Evolutionary conservation across 148 eudicot species (phyloP).

Genomic region (Dysphania ambrosioides): DNA sequence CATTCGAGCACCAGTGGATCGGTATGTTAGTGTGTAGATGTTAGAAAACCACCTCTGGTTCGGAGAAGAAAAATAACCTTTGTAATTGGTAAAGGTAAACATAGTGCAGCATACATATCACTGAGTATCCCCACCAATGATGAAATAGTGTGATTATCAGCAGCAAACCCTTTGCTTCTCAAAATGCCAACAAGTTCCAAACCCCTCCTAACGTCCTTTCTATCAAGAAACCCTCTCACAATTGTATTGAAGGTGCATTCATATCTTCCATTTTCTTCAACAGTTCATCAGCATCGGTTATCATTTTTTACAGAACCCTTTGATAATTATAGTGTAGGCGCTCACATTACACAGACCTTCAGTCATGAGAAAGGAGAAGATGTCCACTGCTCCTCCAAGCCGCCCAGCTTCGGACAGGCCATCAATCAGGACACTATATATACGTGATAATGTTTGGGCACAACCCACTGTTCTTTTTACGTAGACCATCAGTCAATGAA

Average conservation of each 20-base stretch:
- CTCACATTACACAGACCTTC: conserved; percentile 15
- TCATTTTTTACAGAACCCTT: conserved; percentile 20
- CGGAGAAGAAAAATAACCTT: no score
- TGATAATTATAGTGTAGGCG: conserved; percentile 22
- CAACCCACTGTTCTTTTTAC: conserved; percentile 18
- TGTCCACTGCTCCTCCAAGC: conserved; percentile 15
- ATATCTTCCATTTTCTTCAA: conserved; percentile 28
- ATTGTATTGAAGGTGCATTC: conserved; percentile 19
- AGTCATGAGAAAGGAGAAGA: conserved; percentile 16
- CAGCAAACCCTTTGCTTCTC: conserved; percentile 17
- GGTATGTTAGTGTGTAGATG: no score
- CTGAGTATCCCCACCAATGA: conserved; percentile 1
- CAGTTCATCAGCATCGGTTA: conserved; percentile 20
- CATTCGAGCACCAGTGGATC: no score
- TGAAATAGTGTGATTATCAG: conserved; percentile 20
- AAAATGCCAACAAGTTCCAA: conserved; percentile 26
- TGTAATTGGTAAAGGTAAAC: no score
- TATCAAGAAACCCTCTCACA: conserved; percentile 11
- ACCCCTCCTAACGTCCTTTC: conserved; percentile 20
- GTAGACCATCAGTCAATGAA: conserved; percentile 21
- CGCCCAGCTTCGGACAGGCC: conserved; percentile 34
- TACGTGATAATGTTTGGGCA: background rate
- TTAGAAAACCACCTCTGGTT: no score
- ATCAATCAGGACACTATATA: conserved; percentile 11
- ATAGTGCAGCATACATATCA: no score